Conservation (phyloP, 1,284 basidiomycete genomes). For the Rhodotorula sp. region DNA sequence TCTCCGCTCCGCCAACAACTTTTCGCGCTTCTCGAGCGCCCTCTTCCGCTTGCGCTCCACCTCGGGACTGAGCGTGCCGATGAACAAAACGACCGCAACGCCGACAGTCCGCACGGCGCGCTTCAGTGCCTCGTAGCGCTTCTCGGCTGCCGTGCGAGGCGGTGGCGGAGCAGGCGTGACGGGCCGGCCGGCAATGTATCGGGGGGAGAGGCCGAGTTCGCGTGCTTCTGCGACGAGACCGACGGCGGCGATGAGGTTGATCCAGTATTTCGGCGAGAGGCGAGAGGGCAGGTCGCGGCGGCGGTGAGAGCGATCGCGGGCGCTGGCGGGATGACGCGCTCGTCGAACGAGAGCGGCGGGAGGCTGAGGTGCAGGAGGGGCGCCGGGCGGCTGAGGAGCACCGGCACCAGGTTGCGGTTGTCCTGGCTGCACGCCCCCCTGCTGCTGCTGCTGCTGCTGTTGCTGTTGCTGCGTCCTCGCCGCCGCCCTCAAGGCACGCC, state of each 20-base stretch:
- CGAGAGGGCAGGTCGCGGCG: constrained; percentile 16
- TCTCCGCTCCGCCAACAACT: constrained; percentile 40
- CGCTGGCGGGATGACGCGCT: not conserved
- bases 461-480: not conserved
- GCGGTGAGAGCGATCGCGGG: constrained; percentile 1
- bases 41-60: constrained; percentile 45
- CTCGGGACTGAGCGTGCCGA: constrained; percentile 45
- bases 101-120: constrained; percentile 6
- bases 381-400: not conserved
- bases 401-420: not conserved
- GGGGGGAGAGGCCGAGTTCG: constrained; percentile 44
- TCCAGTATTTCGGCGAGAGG: constrained; percentile 46
- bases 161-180: constrained; percentile 4
- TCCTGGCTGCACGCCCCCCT: not conserved
- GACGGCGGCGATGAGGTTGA: constrained; percentile 44
- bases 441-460: not conserved
- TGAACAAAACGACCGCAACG: constrained; percentile 41
- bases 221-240: constrained; percentile 45
- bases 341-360: not conserved
- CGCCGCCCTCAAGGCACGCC: constrained; percentile 9
- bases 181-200: constrained; percentile 36
- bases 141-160: not conserved
- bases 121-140: constrained; percentile 12
- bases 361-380: not conserved
- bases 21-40: constrained; percentile 45